These are phyloP conservation scores for Rhododendron molle DNA, from an alignment of 148 eudicot species.

Conservation along the genomic window DNA sequence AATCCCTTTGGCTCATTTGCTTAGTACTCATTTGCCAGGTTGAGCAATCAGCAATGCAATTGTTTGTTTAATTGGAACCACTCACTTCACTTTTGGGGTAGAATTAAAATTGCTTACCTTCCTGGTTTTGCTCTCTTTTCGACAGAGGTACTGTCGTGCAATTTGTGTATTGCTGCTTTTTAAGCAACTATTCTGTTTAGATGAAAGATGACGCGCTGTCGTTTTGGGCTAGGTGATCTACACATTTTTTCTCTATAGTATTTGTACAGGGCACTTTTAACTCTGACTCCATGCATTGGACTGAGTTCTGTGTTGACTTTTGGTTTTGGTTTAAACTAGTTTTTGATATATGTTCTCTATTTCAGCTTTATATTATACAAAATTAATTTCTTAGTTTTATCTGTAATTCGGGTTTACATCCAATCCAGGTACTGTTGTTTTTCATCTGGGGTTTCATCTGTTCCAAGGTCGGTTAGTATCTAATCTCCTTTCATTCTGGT, in stretches of 20 bases:
- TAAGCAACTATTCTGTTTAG: neutral
- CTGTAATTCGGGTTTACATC: constrained; percentile 15
- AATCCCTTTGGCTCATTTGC: neutral
- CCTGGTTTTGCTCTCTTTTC: neutral
- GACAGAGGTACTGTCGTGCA: neutral
- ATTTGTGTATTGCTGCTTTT: neutral
- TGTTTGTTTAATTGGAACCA: neutral
- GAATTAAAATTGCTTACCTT: neutral
- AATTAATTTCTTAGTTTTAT: neutral
- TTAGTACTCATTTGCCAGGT: neutral
- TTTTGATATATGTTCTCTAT: neutral
- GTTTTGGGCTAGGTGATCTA: neutral
- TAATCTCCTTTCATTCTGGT: neutral
- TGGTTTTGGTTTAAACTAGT: neutral
- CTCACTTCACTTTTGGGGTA: neutral
- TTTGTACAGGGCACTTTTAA: neutral
- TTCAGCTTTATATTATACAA: neutral
- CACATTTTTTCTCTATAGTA: neutral
- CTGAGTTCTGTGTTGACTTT: constrained; percentile 1
- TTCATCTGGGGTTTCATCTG: constrained; percentile 80
- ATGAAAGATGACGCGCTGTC: neutral
- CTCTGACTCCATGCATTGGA: neutral
- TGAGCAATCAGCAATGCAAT: neutral
- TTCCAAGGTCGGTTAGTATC: constrained; percentile 62
- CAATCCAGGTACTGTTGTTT: constrained; percentile 63